Conservation (phyloP, 208 protist genomes). For the Porcisia hertigi region DNA sequence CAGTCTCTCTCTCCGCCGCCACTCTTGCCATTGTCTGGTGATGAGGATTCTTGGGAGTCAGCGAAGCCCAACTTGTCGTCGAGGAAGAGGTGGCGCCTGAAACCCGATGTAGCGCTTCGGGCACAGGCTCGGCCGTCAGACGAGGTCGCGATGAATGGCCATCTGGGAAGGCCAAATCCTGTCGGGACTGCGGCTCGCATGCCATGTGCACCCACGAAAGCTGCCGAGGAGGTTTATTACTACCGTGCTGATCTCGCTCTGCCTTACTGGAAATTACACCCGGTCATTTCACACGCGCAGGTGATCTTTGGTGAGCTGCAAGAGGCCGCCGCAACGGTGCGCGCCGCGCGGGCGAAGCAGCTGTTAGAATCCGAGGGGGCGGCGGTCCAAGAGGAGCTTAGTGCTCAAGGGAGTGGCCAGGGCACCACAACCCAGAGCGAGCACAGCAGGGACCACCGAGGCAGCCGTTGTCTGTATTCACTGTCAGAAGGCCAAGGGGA, state of each 20-base stretch:
- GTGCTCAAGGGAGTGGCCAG: neutral
- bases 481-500: neutral
- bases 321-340: constrained; percentile 30
- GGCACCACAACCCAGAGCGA: neutral
- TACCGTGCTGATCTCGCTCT: constrained; percentile 34
- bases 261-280: constrained; percentile 40
- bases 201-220: neutral
- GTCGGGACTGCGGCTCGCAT: neutral
- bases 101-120: constrained; percentile 8
- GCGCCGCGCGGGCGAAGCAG: constrained; percentile 25
- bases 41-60: neutral
- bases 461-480: neutral
- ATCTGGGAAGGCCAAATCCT: constrained; percentile 4
- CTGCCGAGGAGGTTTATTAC: constrained; percentile 18
- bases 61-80: neutral
- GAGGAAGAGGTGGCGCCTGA: constrained; percentile 30
- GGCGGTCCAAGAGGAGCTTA: neutral
- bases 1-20: neutral
- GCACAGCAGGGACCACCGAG: neutral
- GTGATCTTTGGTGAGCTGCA: constrained; percentile 36
- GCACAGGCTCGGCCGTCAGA: constrained; percentile 1
- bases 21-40: neutral
- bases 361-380: constrained; percentile 17
- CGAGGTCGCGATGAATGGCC: constrained; percentile 6
- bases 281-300: constrained; percentile 34